Base-by-base conservation (phyloP, 306 rosid species). In the Fragaria iinumae region DNA sequence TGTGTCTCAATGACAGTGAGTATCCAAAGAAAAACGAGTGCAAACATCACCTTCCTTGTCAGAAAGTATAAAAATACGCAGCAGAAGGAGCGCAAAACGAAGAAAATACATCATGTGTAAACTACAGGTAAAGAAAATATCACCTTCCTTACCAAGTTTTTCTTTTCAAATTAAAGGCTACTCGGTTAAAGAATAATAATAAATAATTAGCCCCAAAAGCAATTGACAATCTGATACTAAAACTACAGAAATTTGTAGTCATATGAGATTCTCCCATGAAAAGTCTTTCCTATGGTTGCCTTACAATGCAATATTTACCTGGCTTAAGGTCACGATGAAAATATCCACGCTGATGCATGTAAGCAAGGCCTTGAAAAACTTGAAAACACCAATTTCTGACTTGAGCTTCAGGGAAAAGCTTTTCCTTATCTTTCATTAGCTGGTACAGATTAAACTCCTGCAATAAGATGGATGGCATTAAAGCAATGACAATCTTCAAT, bases 241-340 rank as follows among this genome's bases (percentile, higher is more conserved):
- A 74, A 43, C 65, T 4, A 13, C 13, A 62, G 3, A 4, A 27
- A 27, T 11, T 59, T 23, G 21, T 56, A 56, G 16, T 10, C 16
- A 57, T 4, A 23, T 48, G 44, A n/a, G 66, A 36, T 41, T 57
- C 56, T 60, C 6, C 21, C 29, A 57, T 48, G 2, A 36, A 8
- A 55, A 60, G 18, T 20, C 48, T 71, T 41, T 66, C 10, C 7
- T 56, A 77, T 69, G 55, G 67, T 64, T n/a, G 1, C 17, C 17
- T 49, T 3, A 56, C 34, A 73, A 67, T 14, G 57, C 4, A 49
- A 48, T 14, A 72, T 41, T 73, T 92, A 95, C 99, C 99, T 81
- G 99, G 99, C 84, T 96, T 96, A 67, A 96, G 89, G 77, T 96
- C 99, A 8, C 99, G 99, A 78, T 96, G 99, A 86, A 96, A 96